These are phyloP conservation scores for Ajuga chamaepitys DNA, from an alignment of 257 asterid genomes.

Conservation along the genomic window DNA sequence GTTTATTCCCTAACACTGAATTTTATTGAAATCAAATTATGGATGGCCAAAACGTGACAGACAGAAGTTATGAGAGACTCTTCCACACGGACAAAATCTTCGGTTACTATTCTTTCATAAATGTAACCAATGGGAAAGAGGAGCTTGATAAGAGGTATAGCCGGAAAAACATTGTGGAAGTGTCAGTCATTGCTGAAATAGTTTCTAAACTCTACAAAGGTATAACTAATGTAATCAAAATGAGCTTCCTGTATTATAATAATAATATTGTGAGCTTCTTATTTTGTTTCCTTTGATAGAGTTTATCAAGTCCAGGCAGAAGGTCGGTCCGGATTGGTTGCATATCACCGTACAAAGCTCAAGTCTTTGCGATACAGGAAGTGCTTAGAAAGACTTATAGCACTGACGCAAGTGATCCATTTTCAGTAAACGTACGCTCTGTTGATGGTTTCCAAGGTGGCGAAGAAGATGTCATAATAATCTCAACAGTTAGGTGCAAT, in stretches of 20 bases:
- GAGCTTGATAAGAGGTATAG: slow-evolving; percentile 29
- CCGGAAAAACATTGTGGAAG: slow-evolving; percentile 44
- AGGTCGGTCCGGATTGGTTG: slow-evolving; percentile 57
- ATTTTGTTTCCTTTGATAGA: slow-evolving; percentile 24
- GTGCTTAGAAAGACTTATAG: slow-evolving; percentile 45
- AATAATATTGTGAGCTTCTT: not conserved
- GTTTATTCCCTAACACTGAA: slow-evolving; percentile 51
- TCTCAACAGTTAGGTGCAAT: slow-evolving; percentile 70
- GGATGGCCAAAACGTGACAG: slow-evolving; percentile 43
- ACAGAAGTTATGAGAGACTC: slow-evolving; percentile 20
- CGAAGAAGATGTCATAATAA: slow-evolving; percentile 66
- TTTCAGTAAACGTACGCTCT: slow-evolving; percentile 59
- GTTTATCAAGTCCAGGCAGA: slow-evolving; percentile 27
- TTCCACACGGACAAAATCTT: slow-evolving; percentile 35
- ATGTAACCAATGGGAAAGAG: slow-evolving; percentile 42
- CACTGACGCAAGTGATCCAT: slow-evolving; percentile 34
- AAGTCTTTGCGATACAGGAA: slow-evolving; percentile 51
- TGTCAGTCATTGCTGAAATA: slow-evolving; percentile 31
- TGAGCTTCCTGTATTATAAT: no score
- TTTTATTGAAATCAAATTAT: slow-evolving; percentile 35
- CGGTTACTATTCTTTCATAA: slow-evolving; percentile 55
- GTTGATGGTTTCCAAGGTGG: slow-evolving; percentile 93
- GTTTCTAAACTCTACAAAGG: slow-evolving; percentile 1
- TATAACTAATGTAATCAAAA: not conserved
- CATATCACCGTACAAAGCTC: slow-evolving; percentile 81